These are phyloP conservation scores for Phytopythium ostracodes DNA, from an alignment of 352 stramenopile species.

Conservation along the genomic window DNA sequence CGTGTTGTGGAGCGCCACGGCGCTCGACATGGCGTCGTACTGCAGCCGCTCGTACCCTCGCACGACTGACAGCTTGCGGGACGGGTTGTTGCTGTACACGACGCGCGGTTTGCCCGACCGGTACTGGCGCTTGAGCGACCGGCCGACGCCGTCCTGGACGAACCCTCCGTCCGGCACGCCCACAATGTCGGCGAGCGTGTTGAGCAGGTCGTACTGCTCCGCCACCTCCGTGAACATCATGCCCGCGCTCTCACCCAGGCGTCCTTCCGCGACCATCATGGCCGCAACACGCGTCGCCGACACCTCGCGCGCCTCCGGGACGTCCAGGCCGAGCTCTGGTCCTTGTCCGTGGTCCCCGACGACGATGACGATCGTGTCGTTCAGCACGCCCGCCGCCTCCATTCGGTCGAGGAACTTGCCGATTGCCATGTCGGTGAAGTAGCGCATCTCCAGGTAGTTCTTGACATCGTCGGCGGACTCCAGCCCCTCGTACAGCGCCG, in stretches of 20 bases:
- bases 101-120: constrained; percentile 15
- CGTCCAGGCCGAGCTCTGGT: constrained; percentile 39
- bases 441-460: constrained; percentile 52
- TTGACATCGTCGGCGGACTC: constrained; percentile 27
- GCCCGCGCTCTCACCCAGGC: constrained; percentile 33
- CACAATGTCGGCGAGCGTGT: constrained; percentile 60
- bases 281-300: constrained; percentile 35
- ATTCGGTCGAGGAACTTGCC: constrained; percentile 56
- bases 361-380: constrained; percentile 60
- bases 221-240: constrained; percentile 19
- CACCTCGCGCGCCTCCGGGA: constrained; percentile 41
- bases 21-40: constrained; percentile 31
- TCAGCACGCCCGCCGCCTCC: constrained; percentile 35
- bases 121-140: constrained; percentile 44
- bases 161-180: constrained; percentile 44
- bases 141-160: constrained; percentile 47
- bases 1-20: constrained; percentile 33
- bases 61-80: constrained; percentile 35
- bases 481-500: constrained; percentile 33
- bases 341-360: constrained; percentile 51
- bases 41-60: constrained; percentile 30
- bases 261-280: constrained; percentile 43
- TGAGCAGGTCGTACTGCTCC: constrained; percentile 57
- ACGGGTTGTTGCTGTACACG: constrained; percentile 54
- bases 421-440: constrained; percentile 51